These are phyloP conservation scores for Cordia subcordata DNA, from an alignment of 257 asterid genomes.

Conservation along the genomic window DNA sequence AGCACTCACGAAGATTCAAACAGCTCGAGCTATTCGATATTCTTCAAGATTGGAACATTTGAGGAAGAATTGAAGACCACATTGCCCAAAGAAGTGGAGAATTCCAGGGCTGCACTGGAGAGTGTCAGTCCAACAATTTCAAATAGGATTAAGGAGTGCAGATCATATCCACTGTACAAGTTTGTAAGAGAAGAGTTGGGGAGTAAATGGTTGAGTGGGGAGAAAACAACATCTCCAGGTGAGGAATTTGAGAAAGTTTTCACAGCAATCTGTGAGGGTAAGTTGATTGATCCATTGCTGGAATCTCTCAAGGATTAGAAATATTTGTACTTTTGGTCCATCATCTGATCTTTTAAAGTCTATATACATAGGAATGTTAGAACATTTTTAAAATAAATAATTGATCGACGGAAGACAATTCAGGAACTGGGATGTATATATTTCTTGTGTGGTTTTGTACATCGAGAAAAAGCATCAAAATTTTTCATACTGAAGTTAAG, in stretches of 20 bases:
- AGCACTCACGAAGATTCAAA: constrained; percentile 32
- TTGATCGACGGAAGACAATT: no score
- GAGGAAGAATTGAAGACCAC: constrained; percentile 39
- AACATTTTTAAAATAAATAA: no score
- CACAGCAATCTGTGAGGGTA: constrained; percentile 37
- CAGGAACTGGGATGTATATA: no score
- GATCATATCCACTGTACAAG: no score
- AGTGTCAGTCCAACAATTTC: constrained; percentile 30
- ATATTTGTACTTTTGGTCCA: no score
- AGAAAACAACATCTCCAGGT: constrained; percentile 31
- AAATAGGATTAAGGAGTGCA: constrained; percentile 46
- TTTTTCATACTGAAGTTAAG: no score
- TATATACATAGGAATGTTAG: no score
- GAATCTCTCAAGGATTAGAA: constrained; percentile 51
- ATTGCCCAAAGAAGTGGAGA: constrained; percentile 50
- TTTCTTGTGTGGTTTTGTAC: no score
- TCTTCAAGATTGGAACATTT: constrained; percentile 42
- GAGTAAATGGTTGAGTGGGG: constrained; percentile 40
- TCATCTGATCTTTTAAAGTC: no score
- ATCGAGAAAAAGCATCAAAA: no score
- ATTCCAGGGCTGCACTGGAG: constrained; percentile 37
- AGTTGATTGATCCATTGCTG: constrained; percentile 51
- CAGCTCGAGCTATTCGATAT: constrained; percentile 28
- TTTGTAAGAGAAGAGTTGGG: constrained; percentile 42
- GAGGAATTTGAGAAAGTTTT: constrained; percentile 56